phyloP scores from a whole-genome alignment of 148 eudicot species.

The Dianthus caryophyllus region DNA sequence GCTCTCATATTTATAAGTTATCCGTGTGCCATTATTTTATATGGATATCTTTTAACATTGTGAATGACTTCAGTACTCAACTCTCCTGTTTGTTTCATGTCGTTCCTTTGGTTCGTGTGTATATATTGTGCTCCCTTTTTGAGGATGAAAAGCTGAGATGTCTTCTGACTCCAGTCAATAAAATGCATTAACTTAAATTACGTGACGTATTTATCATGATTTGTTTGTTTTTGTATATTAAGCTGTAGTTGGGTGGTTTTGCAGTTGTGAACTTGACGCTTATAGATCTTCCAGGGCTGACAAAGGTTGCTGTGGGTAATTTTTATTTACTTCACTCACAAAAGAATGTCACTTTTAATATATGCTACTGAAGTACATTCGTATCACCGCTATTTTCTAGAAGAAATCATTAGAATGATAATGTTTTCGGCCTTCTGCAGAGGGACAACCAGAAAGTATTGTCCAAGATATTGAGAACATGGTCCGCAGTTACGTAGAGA shows the following conservation, averaged over 20 bases:
- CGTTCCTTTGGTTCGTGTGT: neutral
- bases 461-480: conserved; percentile 95
- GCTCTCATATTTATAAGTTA: neutral
- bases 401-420: neutral
- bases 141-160: neutral
- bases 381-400: neutral
- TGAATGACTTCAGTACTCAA: neutral
- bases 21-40: neutral
- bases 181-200: neutral
- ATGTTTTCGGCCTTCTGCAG: conserved; percentile 36
- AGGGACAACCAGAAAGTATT: conserved; percentile 80
- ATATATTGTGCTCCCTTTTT: neutral
- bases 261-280: conserved; percentile 98
- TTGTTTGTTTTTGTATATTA: neutral
- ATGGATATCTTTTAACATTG: neutral
- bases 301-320: conserved; percentile 99
- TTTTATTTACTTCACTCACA: conserved; percentile 12
- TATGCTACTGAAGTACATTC: neutral
- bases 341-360: neutral
- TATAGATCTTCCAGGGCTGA: conserved; percentile 97
- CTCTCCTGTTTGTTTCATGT: neutral
- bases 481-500: conserved; percentile 97
- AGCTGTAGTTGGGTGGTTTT: conserved; percentile 25
- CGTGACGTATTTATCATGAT: neutral
- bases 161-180: neutral